Evolutionary conservation across 805 yeast species (phyloP).

Genomic region (Candida dendrica): DNA sequence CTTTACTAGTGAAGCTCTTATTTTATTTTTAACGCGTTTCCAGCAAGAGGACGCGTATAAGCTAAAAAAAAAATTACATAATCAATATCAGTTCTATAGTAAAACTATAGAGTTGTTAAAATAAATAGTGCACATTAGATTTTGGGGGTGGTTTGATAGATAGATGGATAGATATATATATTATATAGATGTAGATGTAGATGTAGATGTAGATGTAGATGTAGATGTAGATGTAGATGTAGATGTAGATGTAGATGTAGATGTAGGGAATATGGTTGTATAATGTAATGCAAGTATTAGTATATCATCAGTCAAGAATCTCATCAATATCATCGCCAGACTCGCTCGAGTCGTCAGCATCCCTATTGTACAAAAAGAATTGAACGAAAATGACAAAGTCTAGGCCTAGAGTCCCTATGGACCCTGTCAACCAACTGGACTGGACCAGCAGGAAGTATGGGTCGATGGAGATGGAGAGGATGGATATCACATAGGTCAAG

Average conservation of each 20-base stretch:
- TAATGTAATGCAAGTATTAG: too few relatives aligned
- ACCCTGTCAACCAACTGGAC: conserved; percentile 89
- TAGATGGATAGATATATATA: too few relatives aligned
- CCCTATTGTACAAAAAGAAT: conserved; percentile 61
- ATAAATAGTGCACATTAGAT: too few relatives aligned
- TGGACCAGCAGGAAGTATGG: conserved; percentile 69
- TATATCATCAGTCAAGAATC: conserved; percentile 1
- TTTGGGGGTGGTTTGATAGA: too few relatives aligned
- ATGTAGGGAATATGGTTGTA: too few relatives aligned
- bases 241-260: too few relatives aligned
- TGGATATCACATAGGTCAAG: conserved; percentile 81
- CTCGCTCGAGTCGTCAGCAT: conserved; percentile 4
- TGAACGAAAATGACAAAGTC: conserved; percentile 83
- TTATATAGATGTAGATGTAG: too few relatives aligned
- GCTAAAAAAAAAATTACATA: too few relatives aligned
- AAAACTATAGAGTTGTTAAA: background rate
- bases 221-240: too few relatives aligned
- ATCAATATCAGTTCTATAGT: background rate
- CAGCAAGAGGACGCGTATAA: background rate
- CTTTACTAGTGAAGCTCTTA: too few relatives aligned
- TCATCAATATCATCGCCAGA: conserved; percentile 2
- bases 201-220: too few relatives aligned
- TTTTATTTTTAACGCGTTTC: background rate
- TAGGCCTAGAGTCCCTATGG: conserved; percentile 76
- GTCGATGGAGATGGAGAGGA: conserved; percentile 67